phyloP scores from a whole-genome alignment of 768 basidiomycete genomes.

The Collybia sp. region DNA sequence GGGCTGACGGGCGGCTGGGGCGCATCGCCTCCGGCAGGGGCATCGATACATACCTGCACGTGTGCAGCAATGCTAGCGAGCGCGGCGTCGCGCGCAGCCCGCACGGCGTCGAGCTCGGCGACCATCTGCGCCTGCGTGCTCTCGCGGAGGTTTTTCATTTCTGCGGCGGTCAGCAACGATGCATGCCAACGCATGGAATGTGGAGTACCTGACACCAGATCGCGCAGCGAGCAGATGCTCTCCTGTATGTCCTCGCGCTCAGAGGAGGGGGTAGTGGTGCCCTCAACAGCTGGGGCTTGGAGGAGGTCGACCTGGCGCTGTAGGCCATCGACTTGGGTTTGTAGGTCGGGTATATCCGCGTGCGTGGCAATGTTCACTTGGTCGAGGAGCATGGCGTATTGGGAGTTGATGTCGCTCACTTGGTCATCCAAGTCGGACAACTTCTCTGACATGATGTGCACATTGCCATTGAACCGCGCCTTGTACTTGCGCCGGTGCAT shows the following conservation, averaged over 20 bases:
- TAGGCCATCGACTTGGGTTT: constrained; percentile 32
- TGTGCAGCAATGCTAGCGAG: constrained; percentile 26
- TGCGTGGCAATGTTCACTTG: constrained; percentile 25
- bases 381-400: constrained; percentile 28
- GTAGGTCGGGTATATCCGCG: constrained; percentile 27
- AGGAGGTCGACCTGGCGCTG: constrained; percentile 21
- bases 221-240: constrained; percentile 29
- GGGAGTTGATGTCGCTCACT: constrained; percentile 30
- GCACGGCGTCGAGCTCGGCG: constrained; percentile 39
- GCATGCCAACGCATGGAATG: constrained; percentile 1
- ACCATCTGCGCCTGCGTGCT: constrained; percentile 40
- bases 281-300: constrained; percentile 2
- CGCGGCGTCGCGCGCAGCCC: constrained; percentile 33
- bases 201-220: constrained; percentile 37
- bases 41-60: constrained; percentile 26
- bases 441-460: constrained; percentile 33
- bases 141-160: constrained; percentile 40
- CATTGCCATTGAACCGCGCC: constrained; percentile 33
- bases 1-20: constrained; percentile 25
- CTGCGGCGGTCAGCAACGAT: constrained; percentile 19
- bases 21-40: constrained; percentile 5
- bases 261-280: constrained; percentile 4
- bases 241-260: constrained; percentile 22
- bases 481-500: constrained; percentile 34
- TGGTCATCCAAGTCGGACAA: constrained; percentile 35